phyloP scores from a whole-genome alignment of 2,329 filamentous ascomycete genomes.

The Pezicula carpinea region DNA sequence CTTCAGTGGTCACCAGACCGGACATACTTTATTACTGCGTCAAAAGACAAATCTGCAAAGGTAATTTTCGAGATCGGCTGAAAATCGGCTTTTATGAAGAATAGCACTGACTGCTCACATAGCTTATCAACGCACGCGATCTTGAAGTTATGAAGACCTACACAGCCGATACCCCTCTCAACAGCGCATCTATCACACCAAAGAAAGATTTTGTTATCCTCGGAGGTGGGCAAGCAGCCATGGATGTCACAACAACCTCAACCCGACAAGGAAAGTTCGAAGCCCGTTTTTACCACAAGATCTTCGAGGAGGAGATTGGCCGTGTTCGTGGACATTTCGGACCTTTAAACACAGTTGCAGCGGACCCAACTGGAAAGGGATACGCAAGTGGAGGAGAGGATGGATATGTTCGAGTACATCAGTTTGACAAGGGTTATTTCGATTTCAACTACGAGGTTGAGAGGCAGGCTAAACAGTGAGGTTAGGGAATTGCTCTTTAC shows the following conservation, averaged over 20 bases:
- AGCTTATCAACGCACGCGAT: constrained; percentile 80
- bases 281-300: constrained; percentile 98
- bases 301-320: constrained; percentile 98
- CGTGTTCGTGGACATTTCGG: constrained; percentile 97
- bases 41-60: constrained; percentile 97
- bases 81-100: background rate
- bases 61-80: constrained; percentile 37
- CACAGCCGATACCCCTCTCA: constrained; percentile 86
- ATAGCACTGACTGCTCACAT: constrained; percentile 8
- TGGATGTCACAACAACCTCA: constrained; percentile 95
- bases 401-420: constrained; percentile 95
- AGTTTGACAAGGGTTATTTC: constrained; percentile 98
- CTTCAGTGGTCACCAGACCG: constrained; percentile 92
- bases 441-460: constrained; percentile 99
- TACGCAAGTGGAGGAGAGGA: constrained; percentile 97
- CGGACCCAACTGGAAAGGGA: constrained; percentile 83
- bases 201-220: constrained; percentile 98
- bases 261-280: constrained; percentile 98
- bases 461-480: constrained; percentile 54
- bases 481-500: constrained; percentile 14
- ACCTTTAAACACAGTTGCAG: constrained; percentile 80
- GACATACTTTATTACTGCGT: constrained; percentile 97
- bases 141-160: constrained; percentile 94
- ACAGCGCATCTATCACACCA: constrained; percentile 88
- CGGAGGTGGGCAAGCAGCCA: constrained; percentile 95